A percentile compares a stretch with the other conserved stretches of the same genome.
These are phyloP conservation scores for Santalum album DNA, from an alignment of 164 flowering plant species.

Conservation along the genomic window DNA sequence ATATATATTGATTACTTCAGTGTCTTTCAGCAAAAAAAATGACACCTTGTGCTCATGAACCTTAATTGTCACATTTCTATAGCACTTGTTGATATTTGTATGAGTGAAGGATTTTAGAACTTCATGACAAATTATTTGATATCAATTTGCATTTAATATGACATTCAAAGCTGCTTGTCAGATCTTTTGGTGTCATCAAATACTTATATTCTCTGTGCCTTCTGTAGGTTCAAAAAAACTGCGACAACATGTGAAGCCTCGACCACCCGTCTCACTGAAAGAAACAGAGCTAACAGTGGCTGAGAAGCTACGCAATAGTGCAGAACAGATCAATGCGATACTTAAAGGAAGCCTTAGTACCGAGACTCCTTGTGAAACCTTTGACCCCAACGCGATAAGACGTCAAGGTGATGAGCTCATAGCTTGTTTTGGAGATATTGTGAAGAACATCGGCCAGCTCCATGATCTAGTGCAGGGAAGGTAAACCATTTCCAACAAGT, in stretches of 20 bases:
- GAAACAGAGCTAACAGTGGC: conserved; percentile 17
- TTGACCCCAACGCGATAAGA: conserved; percentile 22
- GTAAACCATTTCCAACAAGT: too few species aligned
- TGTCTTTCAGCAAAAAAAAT: too few species aligned
- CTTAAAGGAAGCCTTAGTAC: conserved; percentile 17
- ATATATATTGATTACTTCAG: too few species aligned
- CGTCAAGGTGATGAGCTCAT: conserved; percentile 51
- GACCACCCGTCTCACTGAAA: neutral
- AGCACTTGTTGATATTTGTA: too few species aligned
- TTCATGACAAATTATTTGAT: too few species aligned
- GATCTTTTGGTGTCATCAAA: neutral
- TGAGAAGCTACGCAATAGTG: conserved; percentile 20
- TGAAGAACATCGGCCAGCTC: conserved; percentile 28
- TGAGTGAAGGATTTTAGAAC: too few species aligned
- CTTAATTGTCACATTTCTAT: too few species aligned
- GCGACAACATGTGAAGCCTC: neutral
- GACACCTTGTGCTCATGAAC: too few species aligned
- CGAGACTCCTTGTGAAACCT: conserved; percentile 19
- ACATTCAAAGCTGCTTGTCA: neutral
- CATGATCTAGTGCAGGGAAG: neutral
- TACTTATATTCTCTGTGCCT: neutral
- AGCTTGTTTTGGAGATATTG: conserved; percentile 33
- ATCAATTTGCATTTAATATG: neutral
- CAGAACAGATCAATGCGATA: conserved; percentile 32
- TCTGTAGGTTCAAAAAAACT: neutral